Evolutionary conservation across 768 basidiomycete genomes (phyloP), one percentile per base, ranked within the genome.

Genomic region (Lactarius sanguifluus): DNA sequence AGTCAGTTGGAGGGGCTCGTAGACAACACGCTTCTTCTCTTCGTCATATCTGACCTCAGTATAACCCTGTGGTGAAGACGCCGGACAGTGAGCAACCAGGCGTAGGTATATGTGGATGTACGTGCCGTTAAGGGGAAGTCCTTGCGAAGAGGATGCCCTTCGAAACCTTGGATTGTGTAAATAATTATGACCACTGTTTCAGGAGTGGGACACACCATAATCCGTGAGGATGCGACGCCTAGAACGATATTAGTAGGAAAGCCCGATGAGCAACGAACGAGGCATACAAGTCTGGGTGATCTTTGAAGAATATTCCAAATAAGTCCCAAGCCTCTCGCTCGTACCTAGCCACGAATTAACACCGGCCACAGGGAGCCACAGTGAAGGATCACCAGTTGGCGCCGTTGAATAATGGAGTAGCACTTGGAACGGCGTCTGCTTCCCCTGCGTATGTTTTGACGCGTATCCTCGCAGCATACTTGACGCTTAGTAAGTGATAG

Each of bases 321-420:
- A 99, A 83, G 79, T 99, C 97, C 96, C 96, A 99, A 34, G 92
- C 89, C 78, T 99, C 97, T 66, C 97, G 84, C 78, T 99, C 97
- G 76, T 97, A 98, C 91, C 91, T 92, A 65, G 30, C 47, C 32
- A 28, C 45, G 38, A 23, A 43, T 57, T 38, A 70, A 61, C 57
- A 69, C 45, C 25, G 40, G 54, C 36, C 57, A 57, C 30, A 32
- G 23, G 30, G 10, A 47, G 54, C 54, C 30, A 23, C 28, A 57
- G 2, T 47, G 16, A 28, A 10, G 55, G 18, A n/a, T 77, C 74
- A 91, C 97, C 97, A 99, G 74, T 99, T 93, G 7, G 97, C 96
- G 66, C 96, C 94, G 59, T 86, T 83, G 81, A 91, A 99, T 30
- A 98, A 66, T 15, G 85, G 83, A 3, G 85, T 81, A 32, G 83